Base-by-base conservation (phyloP, 108 stramenopile species). In the Stephanodiscus triporus region DNA sequence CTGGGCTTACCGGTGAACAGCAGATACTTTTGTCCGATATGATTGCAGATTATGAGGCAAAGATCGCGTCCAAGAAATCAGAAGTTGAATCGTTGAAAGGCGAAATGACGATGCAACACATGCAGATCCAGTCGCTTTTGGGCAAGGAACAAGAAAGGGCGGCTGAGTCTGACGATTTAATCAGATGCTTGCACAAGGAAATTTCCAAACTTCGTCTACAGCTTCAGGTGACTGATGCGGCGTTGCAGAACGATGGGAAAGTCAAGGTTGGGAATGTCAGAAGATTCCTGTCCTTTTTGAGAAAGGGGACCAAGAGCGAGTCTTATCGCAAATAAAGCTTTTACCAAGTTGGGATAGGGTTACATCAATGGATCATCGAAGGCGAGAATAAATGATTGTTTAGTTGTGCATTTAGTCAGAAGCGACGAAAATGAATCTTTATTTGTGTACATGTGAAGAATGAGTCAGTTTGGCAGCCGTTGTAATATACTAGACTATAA, bases 91-190 rank as follows among this genome's bases (percentile, higher is more conserved):
- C 27, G 13, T 16, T 57, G 30, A 57, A 57, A 17, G 30, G 26
- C 30, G 56, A 57, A 32, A 57, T 57, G 30, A 30, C 56, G 0
- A 57, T 30, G 27, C 56, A 57, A 13, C 56, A 57, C 30, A 17
- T 57, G 27, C 56, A 57, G 29, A 57, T 57, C 17, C 13, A 30
- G 56, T 27, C 27, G 29, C 56, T 57, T 30, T 57, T 57, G 56
- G 10, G 56, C 7, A 57, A 57, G 17, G 19, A 29, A 30, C 56
- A 57, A 57, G 14, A 29, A 30, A 57, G n/a, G 14, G 29, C 0
- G 16, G 16, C 11, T 45, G 16, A 45, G 14, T 45, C 43, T 17
- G 43, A 45, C 43, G 3, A 16, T 16, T 16, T 45, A 45, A 16
- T 45, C 14, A 16, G 16, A 45, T 14, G 16, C 43, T 17, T 45